These are phyloP conservation scores for Cyberlindnera samutprakarnensis DNA, from an alignment of 805 yeast genomes.

Conservation along the genomic window DNA sequence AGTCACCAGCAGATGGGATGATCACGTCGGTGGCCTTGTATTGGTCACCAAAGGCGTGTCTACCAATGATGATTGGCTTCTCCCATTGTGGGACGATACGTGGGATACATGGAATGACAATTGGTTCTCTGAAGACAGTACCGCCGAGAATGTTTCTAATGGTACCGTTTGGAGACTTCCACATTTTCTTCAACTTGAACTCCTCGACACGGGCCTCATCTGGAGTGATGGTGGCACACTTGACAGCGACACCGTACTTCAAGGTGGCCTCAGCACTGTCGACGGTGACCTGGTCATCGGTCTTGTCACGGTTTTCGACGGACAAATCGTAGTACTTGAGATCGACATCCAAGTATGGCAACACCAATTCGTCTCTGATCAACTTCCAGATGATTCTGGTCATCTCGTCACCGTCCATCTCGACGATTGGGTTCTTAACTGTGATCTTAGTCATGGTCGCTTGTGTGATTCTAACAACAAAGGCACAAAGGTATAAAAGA, in stretches of 20 bases:
- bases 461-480: not conserved
- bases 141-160: conserved; percentile 94
- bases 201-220: conserved; percentile 94
- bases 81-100: conserved; percentile 89
- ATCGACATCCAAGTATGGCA: conserved; percentile 81
- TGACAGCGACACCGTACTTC: conserved; percentile 87
- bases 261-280: conserved; percentile 89
- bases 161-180: conserved; percentile 97
- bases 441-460: conserved; percentile 43
- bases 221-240: conserved; percentile 98
- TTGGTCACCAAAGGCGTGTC: conserved; percentile 97
- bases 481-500: not conserved
- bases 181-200: conserved; percentile 88
- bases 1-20: conserved; percentile 70
- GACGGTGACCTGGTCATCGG: conserved; percentile 80
- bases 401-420: conserved; percentile 97
- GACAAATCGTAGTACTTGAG: conserved; percentile 89
- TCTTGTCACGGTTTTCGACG: conserved; percentile 77
- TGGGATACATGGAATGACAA: conserved; percentile 83
- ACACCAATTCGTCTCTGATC: conserved; percentile 78
- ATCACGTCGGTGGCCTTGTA: conserved; percentile 88
- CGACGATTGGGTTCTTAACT: conserved; percentile 87
- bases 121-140: conserved; percentile 95
- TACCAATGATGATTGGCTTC: conserved; percentile 91
- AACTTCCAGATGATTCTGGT: conserved; percentile 93